phyloP scores from a whole-genome alignment of 768 basidiomycete species.

The Russula foetens region DNA sequence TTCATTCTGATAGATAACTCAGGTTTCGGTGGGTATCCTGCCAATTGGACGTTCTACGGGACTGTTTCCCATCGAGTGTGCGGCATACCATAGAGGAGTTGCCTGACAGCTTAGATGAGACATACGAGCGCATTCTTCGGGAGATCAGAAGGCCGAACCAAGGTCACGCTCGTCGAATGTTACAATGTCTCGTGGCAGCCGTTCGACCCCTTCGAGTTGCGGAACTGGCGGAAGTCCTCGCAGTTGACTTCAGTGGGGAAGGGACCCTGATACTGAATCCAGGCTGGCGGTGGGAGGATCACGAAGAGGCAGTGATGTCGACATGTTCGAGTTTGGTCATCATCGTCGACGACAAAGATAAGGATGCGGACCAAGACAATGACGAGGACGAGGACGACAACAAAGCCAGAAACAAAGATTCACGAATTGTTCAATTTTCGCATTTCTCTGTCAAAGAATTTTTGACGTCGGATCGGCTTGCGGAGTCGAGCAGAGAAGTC shows the following conservation, averaged over 20 bases:
- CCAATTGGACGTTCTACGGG: neutral
- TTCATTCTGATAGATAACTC: neutral
- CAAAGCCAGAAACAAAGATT: too few relatives aligned
- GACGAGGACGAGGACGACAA: too few relatives aligned
- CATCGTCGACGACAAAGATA: neutral
- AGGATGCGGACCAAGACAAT: too few relatives aligned
- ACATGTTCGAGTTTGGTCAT: neutral
- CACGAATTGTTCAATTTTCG: neutral
- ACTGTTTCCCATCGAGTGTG: neutral
- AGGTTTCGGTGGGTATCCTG: neutral
- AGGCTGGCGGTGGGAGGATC: neutral
- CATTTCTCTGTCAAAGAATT: neutral
- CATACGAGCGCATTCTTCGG: neutral
- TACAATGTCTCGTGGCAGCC: neutral
- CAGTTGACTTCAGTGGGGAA: neutral
- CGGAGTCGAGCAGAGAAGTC: neutral
- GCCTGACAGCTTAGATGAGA: neutral
- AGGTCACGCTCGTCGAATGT: neutral
- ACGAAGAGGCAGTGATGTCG: neutral
- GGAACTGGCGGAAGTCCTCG: neutral
- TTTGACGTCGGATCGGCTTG: neutral
- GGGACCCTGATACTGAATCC: neutral
- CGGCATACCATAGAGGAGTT: neutral
- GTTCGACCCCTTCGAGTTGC: neutral
- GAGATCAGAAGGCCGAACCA: neutral